Evolutionary conservation across 2,329 filamentous ascomycete species (phyloP).

Genomic region (Arthrinium puccinioides): DNA sequence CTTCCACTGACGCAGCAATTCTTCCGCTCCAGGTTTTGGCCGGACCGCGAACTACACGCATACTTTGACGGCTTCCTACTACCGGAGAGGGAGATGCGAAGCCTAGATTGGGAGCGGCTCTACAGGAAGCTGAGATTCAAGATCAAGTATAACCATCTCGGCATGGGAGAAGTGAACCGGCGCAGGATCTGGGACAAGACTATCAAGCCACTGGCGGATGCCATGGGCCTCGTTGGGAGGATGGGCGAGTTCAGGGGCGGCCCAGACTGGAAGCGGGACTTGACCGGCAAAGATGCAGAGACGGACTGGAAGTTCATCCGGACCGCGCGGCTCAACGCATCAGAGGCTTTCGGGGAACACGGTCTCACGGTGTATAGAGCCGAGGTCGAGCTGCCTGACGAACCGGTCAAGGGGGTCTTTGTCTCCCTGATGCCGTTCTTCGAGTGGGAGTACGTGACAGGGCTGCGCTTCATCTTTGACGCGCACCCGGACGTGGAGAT

Average conservation of each 20-base stretch:
- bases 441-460: constrained; percentile 12
- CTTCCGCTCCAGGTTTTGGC: constrained; percentile 18
- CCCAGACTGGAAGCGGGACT: not conserved
- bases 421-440: constrained; percentile 16
- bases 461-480: constrained; percentile 12
- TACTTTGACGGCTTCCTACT: constrained; percentile 17
- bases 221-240: constrained; percentile 9
- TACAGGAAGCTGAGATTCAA: constrained; percentile 11
- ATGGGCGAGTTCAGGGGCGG: constrained; percentile 10
- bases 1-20: constrained; percentile 13
- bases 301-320: constrained; percentile 9
- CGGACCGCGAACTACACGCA: constrained; percentile 12
- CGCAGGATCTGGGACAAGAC: constrained; percentile 17
- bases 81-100: constrained; percentile 1
- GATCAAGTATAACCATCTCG: constrained; percentile 9
- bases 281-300: not conserved
- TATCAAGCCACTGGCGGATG: constrained; percentile 10
- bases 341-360: constrained; percentile 9
- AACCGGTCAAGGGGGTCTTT: constrained; percentile 8
- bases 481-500: constrained; percentile 11
- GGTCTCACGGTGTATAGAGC: constrained; percentile 6
- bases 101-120: constrained; percentile 14
- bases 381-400: constrained; percentile 11
- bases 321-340: constrained; percentile 5
- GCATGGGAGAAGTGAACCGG: constrained; percentile 15